Evolutionary conservation across 257 asterid genomes (phyloP).

Genomic region (Solanum verrucosum): DNA sequence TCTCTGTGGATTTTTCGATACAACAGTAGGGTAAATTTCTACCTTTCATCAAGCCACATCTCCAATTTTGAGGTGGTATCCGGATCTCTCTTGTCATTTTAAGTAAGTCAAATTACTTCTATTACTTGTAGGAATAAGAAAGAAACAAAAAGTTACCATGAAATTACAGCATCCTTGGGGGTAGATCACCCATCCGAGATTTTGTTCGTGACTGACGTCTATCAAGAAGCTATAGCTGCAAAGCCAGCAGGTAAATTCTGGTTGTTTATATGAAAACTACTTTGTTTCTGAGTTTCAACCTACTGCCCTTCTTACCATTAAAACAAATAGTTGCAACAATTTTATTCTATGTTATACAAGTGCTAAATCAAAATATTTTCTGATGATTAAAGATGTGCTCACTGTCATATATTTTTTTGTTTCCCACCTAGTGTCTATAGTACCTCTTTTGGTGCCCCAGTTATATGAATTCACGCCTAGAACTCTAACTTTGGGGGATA

Average conservation of each 20-base stretch:
- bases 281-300: neutral
- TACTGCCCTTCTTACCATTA: neutral
- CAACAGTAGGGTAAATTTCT: constrained; percentile 69
- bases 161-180: constrained; percentile 70
- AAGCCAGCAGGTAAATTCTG: constrained; percentile 64
- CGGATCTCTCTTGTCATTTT: neutral
- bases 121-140: constrained; percentile 56
- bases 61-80: neutral
- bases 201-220: constrained; percentile 68
- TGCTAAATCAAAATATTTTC: neutral
- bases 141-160: constrained; percentile 72
- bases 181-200: constrained; percentile 78
- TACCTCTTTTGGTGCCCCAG: neutral
- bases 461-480: neutral
- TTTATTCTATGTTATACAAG: neutral
- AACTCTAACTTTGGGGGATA: neutral
- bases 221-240: constrained; percentile 97
- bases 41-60: neutral
- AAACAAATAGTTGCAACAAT: neutral
- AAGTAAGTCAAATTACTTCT: neutral
- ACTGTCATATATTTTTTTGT: neutral
- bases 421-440: neutral
- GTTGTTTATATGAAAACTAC: neutral
- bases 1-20: constrained; percentile 80
- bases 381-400: neutral